These are phyloP conservation scores for Coemansia sp. DNA, from an alignment of 192 early-diverging fungal genomes.

Conservation along the genomic window DNA sequence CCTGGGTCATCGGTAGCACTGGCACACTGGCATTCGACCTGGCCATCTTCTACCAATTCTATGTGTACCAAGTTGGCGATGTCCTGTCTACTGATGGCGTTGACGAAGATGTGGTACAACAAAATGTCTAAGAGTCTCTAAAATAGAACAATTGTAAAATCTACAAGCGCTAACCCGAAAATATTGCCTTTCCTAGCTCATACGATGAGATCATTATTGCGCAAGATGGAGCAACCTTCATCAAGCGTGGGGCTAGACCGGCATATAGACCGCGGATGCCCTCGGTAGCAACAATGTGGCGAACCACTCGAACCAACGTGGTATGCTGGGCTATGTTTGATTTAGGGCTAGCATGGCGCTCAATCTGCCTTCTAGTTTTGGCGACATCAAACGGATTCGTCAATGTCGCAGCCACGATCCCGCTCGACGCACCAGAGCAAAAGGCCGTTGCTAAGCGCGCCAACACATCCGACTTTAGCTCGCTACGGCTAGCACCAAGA, in stretches of 20 bases:
- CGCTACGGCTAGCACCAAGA: neutral
- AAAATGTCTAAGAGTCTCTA: neutral
- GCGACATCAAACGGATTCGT: conserved; percentile 97
- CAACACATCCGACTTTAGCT: conserved; percentile 1
- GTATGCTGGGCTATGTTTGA: conserved; percentile 21
- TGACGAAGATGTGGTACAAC: neutral
- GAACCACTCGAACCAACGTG: conserved; percentile 21
- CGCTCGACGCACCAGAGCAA: conserved; percentile 79
- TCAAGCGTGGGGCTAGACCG: conserved; percentile 71
- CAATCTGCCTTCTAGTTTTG: conserved; percentile 86
- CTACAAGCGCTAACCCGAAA: conserved; percentile 1
- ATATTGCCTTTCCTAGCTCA: conserved; percentile 63
- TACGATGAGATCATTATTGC: conserved; percentile 96
- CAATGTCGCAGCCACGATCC: conserved; percentile 80
- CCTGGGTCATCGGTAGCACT: conserved; percentile 64
- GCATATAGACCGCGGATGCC: conserved; percentile 34
- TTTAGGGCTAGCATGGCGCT: conserved; percentile 24
- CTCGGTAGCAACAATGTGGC: conserved; percentile 40
- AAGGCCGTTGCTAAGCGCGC: conserved; percentile 70
- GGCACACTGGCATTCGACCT: conserved; percentile 72
- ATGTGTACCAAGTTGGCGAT: conserved; percentile 40
- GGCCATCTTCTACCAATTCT: conserved; percentile 66
- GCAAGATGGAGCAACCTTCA: conserved; percentile 88
- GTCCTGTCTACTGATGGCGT: neutral
- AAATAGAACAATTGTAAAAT: neutral